Conservation (phyloP, 2,329 filamentous ascomycete species). For the Sporothrix pseudoabietina region DNA sequence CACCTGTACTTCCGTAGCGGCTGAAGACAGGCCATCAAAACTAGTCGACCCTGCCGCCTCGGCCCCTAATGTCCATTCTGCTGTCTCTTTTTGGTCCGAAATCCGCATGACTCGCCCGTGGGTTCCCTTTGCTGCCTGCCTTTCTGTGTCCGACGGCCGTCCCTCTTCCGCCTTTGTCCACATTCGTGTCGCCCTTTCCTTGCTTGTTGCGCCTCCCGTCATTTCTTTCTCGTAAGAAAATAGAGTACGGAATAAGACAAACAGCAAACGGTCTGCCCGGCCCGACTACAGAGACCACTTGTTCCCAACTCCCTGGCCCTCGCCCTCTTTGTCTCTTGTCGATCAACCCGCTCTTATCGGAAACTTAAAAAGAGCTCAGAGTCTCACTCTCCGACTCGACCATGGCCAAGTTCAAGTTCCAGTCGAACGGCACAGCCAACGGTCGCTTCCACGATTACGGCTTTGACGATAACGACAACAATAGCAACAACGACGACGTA, state of each 20-base stretch:
- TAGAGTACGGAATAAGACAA: not conserved
- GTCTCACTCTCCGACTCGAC: not conserved
- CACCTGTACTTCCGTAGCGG: too few relatives aligned
- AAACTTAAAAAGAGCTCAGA: not conserved
- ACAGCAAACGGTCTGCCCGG: not conserved
- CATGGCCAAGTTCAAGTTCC: not conserved
- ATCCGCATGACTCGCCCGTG: not conserved
- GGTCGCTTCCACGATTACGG: not conserved
- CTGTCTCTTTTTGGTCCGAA: not conserved
- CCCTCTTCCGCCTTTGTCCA: not conserved
- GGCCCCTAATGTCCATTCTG: too few relatives aligned
- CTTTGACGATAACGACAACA: not conserved
- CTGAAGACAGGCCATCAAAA: too few relatives aligned
- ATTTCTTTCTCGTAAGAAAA: not conserved
- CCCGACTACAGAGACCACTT: not conserved
- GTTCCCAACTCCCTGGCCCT: not conserved
- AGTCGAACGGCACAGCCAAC: not conserved
- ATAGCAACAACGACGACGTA: slow-evolving; percentile 7
- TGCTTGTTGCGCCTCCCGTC: not conserved
- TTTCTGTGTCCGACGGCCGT: not conserved
- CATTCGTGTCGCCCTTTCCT: not conserved
- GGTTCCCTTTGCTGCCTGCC: not conserved
- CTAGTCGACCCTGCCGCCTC: too few relatives aligned
- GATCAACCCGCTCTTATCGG: not conserved
- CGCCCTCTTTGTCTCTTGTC: not conserved